Percentiles rank a stretch among this genome's conserved stretches.
These are phyloP conservation scores for Metschnikowia vanudenii DNA, from an alignment of 805 yeast species.

Conservation along the genomic window DNA sequence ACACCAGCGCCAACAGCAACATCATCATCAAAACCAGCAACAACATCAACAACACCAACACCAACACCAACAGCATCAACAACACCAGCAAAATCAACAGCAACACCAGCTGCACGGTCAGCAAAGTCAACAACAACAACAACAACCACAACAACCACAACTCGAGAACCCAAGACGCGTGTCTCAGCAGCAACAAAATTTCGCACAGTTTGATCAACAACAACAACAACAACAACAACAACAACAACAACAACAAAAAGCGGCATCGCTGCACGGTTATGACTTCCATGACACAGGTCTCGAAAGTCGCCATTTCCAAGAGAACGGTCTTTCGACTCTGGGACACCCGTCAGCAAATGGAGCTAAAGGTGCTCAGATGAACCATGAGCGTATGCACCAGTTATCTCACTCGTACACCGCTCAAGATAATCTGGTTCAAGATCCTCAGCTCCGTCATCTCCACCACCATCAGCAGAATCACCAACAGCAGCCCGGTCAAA, in stretches of 20 bases:
- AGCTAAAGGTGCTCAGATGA: not conserved
- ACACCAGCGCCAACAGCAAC: constrained; percentile 5
- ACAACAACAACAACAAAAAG: too few relatives aligned
- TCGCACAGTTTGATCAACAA: constrained; percentile 1
- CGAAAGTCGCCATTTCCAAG: constrained; percentile 8
- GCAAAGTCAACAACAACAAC: not conserved
- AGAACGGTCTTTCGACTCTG: constrained; percentile 1
- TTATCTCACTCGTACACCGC: not conserved
- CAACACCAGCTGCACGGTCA: not conserved
- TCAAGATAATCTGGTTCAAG: constrained; percentile 8
- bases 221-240: too few relatives aligned
- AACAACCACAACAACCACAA: not conserved
- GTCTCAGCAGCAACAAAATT: constrained; percentile 3
- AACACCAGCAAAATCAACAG: not conserved
- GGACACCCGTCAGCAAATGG: constrained; percentile 1
- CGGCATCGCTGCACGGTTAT: constrained; percentile 1
- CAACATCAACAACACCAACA: not conserved
- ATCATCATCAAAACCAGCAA: constrained; percentile 2
- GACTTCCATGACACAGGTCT: constrained; percentile 8
- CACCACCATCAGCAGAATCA: constrained; percentile 10
- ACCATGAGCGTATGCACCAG: constrained; percentile 2
- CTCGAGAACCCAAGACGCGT: not conserved
- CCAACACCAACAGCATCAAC: not conserved
- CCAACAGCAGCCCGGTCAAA: constrained; percentile 2
- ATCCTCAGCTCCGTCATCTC: constrained; percentile 12